phyloP scores from a whole-genome alignment of 1,139 yeast species.

The Magnusiomyces tetraspermus region DNA sequence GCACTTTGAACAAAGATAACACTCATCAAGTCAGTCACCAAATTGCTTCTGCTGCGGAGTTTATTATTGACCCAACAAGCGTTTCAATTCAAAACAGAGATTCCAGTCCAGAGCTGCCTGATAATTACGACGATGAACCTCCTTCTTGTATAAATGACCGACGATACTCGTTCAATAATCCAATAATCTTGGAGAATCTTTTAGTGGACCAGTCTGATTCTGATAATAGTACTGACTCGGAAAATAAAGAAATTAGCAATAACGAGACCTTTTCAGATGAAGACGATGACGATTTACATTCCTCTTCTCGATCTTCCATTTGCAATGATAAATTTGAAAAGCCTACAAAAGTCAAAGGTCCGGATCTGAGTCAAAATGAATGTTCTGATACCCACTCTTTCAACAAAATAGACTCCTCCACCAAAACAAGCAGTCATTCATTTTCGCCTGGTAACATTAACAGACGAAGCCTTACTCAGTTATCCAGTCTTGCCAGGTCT shows the following conservation, averaged over 20 bases:
- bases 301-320: background rate
- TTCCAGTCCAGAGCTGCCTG: background rate
- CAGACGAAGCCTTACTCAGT: slow-evolving; percentile 2
- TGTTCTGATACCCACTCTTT: background rate
- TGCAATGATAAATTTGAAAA: background rate
- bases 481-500: background rate
- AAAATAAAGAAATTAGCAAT: background rate
- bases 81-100: slow-evolving; percentile 1
- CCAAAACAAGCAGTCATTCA: background rate
- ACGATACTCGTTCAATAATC: slow-evolving; percentile 7
- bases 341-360: slow-evolving; percentile 1
- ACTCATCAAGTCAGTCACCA: background rate
- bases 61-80: slow-evolving; percentile 2
- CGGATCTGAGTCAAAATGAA: too few relatives aligned
- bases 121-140: slow-evolving; percentile 12
- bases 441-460: slow-evolving; percentile 5
- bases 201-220: slow-evolving; percentile 5
- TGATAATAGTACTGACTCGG: slow-evolving; percentile 1
- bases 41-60: slow-evolving; percentile 1
- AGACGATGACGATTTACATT: background rate
- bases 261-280: background rate
- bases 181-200: background rate
- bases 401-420: too few relatives aligned
- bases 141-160: slow-evolving; percentile 5
- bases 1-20: slow-evolving; percentile 10